Conservation (phyloP, 768 basidiomycete species). For the Collybiopsis luxurians region DNA sequence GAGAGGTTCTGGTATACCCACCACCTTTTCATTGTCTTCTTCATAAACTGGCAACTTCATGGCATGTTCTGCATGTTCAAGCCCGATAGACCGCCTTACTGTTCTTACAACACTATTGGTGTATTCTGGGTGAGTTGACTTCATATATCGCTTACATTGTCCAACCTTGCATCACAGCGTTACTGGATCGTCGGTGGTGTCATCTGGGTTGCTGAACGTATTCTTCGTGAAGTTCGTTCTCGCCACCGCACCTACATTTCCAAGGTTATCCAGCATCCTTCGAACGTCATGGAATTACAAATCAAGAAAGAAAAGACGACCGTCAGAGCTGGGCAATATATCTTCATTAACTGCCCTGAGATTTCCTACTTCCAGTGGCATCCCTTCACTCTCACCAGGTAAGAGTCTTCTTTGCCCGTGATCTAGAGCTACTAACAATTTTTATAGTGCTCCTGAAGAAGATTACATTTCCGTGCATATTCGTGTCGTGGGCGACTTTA, state of each 20-base stretch:
- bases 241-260: slow-evolving; percentile 90
- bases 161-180: slow-evolving; percentile 42
- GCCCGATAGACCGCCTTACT: slow-evolving; percentile 86
- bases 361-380: slow-evolving; percentile 97
- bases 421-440: background rate
- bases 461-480: slow-evolving; percentile 95
- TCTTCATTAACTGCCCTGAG: slow-evolving; percentile 89
- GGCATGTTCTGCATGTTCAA: slow-evolving; percentile 98
- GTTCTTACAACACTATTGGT: slow-evolving; percentile 80
- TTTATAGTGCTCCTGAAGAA: slow-evolving; percentile 83
- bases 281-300: slow-evolving; percentile 91
- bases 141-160: slow-evolving; percentile 2
- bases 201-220: slow-evolving; percentile 84
- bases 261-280: slow-evolving; percentile 95
- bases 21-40: slow-evolving; percentile 90
- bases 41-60: slow-evolving; percentile 92
- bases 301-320: slow-evolving; percentile 95
- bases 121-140: slow-evolving; percentile 84
- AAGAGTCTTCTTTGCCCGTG: slow-evolving; percentile 10
- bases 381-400: slow-evolving; percentile 92
- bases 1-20: slow-evolving; percentile 90
- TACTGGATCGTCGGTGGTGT: slow-evolving; percentile 89
- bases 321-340: slow-evolving; percentile 86
- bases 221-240: slow-evolving; percentile 89
- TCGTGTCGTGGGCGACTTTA: slow-evolving; percentile 91